Evolutionary conservation across 2,329 filamentous ascomycete species (phyloP), one percentile per base, ranked within the genome.

Genomic region (Botrytis deweyae): DNA sequence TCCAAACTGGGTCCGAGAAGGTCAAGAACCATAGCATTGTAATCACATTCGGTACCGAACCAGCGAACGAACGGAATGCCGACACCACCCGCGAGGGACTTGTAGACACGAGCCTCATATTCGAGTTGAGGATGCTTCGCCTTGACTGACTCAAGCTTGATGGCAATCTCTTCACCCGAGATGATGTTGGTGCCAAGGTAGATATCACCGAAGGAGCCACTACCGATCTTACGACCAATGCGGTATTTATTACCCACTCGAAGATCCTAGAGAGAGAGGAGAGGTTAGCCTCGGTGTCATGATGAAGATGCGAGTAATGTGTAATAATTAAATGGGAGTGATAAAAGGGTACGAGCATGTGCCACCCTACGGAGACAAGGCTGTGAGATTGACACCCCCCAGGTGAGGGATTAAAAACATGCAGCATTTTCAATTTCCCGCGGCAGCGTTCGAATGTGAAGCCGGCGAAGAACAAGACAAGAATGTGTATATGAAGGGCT

Each of bases 151-250:
- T 99, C 96, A 75, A 99, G 93, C 88, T 99, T 99, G 88, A 99
- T 99, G 83, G 96, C 96, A 81, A 99, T 98, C 85, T 99, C 96
- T 85, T 99, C 96, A 76, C 96, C 96, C 7, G 96, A 98, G 85
- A 98, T 98, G 86, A 99, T 98, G 88, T 99, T 98, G 84, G 96
- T 99, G 81, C 96, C 96, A 72, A 98, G 91, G 85, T 98, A 99
- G 83, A 99, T 98, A 81, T 98, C 96, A 86, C 96, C 96, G 84
- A 99, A 99, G 82, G 92, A 95, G 79, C 96, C 96, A 80, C 94
- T 97, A 80, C 96, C 96, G 82, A 99, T 99, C 89, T 99, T 99
- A 81, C 96, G 94, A 84, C 96, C 96, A 84, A 99, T 98, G 81
- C 96, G 94, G 90, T 99, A 99, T 83, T 99, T 98, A 85, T 98